Conservation (phyloP, 2,329 filamentous ascomycete species). For the Aspergillus quadrilineatus region DNA sequence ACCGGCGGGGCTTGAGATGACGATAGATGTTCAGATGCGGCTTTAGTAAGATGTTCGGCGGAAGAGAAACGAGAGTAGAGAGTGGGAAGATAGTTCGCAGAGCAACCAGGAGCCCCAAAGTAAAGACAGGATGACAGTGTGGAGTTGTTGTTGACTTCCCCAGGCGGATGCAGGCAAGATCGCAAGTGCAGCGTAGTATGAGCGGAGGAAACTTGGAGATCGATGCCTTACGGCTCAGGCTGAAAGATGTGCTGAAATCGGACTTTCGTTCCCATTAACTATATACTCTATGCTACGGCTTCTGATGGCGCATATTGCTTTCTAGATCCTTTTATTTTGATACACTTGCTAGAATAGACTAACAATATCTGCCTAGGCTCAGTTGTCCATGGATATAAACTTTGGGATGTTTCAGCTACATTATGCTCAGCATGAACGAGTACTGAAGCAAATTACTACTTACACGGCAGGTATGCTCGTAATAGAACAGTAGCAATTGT, state of each 20-base stretch:
- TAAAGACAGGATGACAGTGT: constrained; percentile 12
- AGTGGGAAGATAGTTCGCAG: background rate
- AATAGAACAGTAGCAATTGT: no score
- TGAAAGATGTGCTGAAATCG: background rate
- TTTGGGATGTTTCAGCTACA: no score
- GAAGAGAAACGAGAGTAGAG: constrained; percentile 6
- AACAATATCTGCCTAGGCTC: no score
- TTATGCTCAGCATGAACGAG: no score
- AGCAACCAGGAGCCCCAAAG: constrained; percentile 1
- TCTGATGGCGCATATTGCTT: no score
- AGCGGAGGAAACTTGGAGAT: constrained; percentile 1
- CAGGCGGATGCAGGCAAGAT: background rate
- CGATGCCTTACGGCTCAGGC: background rate
- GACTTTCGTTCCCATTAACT: background rate
- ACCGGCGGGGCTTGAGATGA: constrained; percentile 36
- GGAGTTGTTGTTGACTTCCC: constrained; percentile 17
- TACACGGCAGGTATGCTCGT: no score
- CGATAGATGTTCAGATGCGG: constrained; percentile 8
- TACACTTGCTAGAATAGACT: no score
- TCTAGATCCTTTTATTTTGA: no score
- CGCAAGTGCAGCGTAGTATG: background rate
- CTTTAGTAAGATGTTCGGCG: background rate
- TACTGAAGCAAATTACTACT: no score
- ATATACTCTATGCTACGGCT: background rate
- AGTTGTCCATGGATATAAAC: no score